A percentile compares a stretch with the other conserved stretches of the same genome.
phyloP scores from a whole-genome alignment of 148 eudicot genomes.

The Amaranthus palmeri region DNA sequence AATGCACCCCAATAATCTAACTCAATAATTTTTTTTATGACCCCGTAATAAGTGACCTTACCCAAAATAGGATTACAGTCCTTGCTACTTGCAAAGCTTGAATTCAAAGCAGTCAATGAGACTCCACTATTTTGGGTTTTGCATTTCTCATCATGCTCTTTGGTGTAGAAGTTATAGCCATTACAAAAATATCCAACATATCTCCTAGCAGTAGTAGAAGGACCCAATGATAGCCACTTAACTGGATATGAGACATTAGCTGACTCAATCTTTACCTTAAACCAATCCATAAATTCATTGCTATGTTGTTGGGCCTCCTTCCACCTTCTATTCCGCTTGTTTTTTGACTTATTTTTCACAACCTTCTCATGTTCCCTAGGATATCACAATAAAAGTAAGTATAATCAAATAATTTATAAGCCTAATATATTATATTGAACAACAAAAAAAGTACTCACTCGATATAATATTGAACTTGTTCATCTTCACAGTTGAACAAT shows the following conservation, averaged over 20 bases:
- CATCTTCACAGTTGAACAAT: no score
- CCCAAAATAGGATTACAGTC: background rate
- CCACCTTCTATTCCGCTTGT: no score
- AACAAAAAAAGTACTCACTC: no score
- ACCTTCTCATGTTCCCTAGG: no score
- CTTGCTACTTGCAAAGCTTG: background rate
- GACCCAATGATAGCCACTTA: background rate
- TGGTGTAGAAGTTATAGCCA: background rate
- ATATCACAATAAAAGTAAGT: no score
- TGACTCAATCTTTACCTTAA: background rate
- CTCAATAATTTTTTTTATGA: constrained; percentile 3
- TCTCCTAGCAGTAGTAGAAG: background rate
- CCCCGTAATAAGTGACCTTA: background rate
- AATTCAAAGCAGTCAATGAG: no score
- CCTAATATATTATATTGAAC: no score
- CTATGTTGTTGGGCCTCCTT: background rate
- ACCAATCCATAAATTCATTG: no score
- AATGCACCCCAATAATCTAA: background rate
- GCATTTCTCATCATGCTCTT: background rate
- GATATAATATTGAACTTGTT: no score
- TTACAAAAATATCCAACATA: background rate
- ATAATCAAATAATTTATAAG: no score
- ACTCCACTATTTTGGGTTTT: no score
- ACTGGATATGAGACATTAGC: background rate
- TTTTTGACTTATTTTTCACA: no score